A percentile compares a stretch with the other conserved stretches of the same genome.
phyloP scores from a whole-genome alignment of 352 stramenopile genomes.

The Phytophthora ohioensis region DNA sequence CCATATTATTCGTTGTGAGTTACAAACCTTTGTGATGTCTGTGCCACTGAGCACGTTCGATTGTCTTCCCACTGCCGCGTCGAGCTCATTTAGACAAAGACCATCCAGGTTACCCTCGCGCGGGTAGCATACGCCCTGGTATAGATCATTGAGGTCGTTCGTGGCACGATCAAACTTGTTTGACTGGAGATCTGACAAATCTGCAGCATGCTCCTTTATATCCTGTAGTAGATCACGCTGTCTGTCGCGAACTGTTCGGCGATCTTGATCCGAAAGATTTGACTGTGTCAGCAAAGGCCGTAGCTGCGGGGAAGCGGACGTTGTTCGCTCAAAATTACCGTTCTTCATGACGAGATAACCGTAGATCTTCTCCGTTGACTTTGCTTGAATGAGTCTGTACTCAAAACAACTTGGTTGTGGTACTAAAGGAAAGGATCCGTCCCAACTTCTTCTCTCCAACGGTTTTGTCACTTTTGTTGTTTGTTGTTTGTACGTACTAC shows the following conservation, averaged over 20 bases:
- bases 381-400: constrained; percentile 1
- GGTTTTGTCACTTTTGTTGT: background rate
- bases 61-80: constrained; percentile 12
- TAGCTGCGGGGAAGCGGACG: background rate
- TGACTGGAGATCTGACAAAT: constrained; percentile 13
- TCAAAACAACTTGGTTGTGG: background rate
- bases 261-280: constrained; percentile 14
- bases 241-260: constrained; percentile 12
- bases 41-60: constrained; percentile 2
- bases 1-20: background rate
- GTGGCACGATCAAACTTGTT: constrained; percentile 19
- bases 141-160: constrained; percentile 16
- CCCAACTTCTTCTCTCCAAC: constrained; percentile 1
- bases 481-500: no score
- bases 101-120: constrained; percentile 16
- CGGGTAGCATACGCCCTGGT: constrained; percentile 11
- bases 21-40: constrained; percentile 25
- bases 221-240: constrained; percentile 15
- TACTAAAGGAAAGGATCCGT: background rate
- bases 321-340: background rate
- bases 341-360: background rate
- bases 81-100: constrained; percentile 20
- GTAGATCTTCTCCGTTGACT: background rate
- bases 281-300: constrained; percentile 15
- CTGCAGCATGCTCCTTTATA: constrained; percentile 13